A percentile compares a stretch with the other conserved stretches of the same genome.
Conservation (phyloP, 805 yeast species). For the Komagataella mondaviorum region DNA sequence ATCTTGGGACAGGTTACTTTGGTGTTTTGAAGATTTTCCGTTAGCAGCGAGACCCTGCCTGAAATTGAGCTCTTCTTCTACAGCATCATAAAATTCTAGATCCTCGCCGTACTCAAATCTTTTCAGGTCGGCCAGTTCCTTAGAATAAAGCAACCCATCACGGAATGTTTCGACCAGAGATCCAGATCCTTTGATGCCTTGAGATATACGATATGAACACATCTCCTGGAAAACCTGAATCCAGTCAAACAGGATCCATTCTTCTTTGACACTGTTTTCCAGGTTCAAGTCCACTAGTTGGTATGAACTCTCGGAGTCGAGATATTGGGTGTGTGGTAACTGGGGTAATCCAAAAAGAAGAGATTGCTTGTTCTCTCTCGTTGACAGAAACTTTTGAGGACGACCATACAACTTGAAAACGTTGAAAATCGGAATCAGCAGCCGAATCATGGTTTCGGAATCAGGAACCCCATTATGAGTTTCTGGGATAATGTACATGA, state of each 20-base stretch:
- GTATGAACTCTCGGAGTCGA: constrained; percentile 20
- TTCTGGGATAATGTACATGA: constrained; percentile 40
- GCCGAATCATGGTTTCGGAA: constrained; percentile 60
- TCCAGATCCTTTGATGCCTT: constrained; percentile 23
- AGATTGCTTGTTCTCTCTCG: constrained; percentile 38
- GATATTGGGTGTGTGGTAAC: constrained; percentile 52
- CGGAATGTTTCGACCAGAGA: constrained; percentile 16
- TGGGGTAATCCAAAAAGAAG: constrained; percentile 63
- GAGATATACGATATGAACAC: constrained; percentile 16
- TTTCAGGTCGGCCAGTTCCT: constrained; percentile 4
- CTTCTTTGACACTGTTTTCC: constrained; percentile 16
- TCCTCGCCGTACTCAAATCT: constrained; percentile 7
- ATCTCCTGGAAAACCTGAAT: constrained; percentile 21
- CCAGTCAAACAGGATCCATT: constrained; percentile 21
- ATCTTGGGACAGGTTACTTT: neutral
- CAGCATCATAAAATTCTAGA: constrained; percentile 8
- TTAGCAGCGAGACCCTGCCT: neutral
- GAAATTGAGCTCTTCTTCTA: constrained; percentile 9
- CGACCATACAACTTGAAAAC: constrained; percentile 64
- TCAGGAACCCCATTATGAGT: constrained; percentile 61
- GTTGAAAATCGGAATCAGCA: constrained; percentile 57
- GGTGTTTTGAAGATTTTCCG: neutral
- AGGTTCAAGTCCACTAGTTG: constrained; percentile 18
- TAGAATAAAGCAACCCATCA: constrained; percentile 16
- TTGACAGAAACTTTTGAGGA: constrained; percentile 48